Conservation (phyloP, 1,139 yeast genomes). For the Kluyveromyces sp. region DNA sequence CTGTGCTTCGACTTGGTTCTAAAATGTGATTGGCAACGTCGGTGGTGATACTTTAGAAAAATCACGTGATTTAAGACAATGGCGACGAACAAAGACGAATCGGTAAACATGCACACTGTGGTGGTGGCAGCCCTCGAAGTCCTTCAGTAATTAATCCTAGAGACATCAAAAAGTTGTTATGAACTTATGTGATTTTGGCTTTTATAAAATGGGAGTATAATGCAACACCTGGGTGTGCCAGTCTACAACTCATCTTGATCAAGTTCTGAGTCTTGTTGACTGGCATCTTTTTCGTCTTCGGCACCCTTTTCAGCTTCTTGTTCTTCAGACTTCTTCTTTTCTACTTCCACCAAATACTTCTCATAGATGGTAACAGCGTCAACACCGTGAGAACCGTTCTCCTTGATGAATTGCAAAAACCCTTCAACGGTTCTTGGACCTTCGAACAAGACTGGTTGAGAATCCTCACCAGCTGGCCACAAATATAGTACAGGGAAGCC, state of each 20-base stretch:
- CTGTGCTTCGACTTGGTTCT: background rate
- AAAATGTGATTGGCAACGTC: slow-evolving; percentile 8
- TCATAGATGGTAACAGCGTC: slow-evolving; percentile 44
- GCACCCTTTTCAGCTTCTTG: slow-evolving; percentile 6
- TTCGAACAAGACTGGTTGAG: slow-evolving; percentile 60
- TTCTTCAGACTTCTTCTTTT: slow-evolving; percentile 19
- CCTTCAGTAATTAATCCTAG: too few relatives aligned
- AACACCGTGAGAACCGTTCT: slow-evolving; percentile 50
- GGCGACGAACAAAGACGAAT: background rate
- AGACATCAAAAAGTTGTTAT: too few relatives aligned
- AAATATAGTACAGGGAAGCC: slow-evolving; percentile 93
- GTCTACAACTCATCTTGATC: slow-evolving; percentile 19
- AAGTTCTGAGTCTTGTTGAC: slow-evolving; percentile 11
- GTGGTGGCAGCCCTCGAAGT: too few relatives aligned
- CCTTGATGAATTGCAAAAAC: slow-evolving; percentile 63
- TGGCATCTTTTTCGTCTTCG: slow-evolving; percentile 10
- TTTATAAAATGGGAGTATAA: too few relatives aligned
- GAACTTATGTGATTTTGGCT: too few relatives aligned
- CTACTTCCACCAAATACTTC: slow-evolving; percentile 30
- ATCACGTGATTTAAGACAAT: background rate
- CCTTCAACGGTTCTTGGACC: slow-evolving; percentile 72
- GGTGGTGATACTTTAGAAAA: slow-evolving; percentile 1
- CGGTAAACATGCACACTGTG: too few relatives aligned
- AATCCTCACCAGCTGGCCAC: slow-evolving; percentile 83
- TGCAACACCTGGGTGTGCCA: too few relatives aligned